Evolutionary conservation across 805 yeast genomes (phyloP).

Genomic region (Metschnikowia shivogae): DNA sequence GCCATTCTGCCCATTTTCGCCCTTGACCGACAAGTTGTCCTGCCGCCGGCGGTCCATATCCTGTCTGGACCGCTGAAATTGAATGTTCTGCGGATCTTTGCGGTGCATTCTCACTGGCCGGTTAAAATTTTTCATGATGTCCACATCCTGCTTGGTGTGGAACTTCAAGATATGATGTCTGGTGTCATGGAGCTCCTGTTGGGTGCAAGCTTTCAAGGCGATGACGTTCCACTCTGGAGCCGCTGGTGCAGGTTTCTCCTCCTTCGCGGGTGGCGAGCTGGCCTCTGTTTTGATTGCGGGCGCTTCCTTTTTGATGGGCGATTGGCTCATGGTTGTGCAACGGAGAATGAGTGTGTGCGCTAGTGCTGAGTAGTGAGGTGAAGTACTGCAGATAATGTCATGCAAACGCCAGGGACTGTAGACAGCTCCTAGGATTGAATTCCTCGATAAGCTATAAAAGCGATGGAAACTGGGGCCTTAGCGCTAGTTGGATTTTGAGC

Average conservation of each 20-base stretch:
- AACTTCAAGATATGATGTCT: conserved; percentile 80
- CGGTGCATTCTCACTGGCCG: conserved; percentile 86
- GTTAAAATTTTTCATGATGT: conserved; percentile 66
- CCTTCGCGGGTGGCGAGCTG: conserved; percentile 3
- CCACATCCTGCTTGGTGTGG: conserved; percentile 66
- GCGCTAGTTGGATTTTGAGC: too few relatives aligned
- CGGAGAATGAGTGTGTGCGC: neutral
- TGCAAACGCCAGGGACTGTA: neutral
- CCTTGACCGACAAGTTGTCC: conserved; percentile 27
- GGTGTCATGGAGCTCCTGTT: conserved; percentile 65
- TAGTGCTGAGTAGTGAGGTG: conserved; percentile 1
- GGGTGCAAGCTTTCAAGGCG: conserved; percentile 67
- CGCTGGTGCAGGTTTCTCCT: conserved; percentile 2
- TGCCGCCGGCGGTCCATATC: conserved; percentile 59
- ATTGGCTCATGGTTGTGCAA: conserved; percentile 23
- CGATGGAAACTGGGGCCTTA: too few relatives aligned
- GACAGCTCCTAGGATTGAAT: too few relatives aligned
- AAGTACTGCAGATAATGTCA: neutral
- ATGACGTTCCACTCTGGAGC: conserved; percentile 44
- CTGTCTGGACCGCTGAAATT: conserved; percentile 74
- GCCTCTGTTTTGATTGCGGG: conserved; percentile 23
- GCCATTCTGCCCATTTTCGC: conserved; percentile 18
- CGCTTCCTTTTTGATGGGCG: conserved; percentile 27
- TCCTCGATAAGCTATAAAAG: too few relatives aligned
- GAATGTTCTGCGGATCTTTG: conserved; percentile 89